A percentile compares a stretch with the other conserved stretches of the same genome.
Evolutionary conservation across 2,329 filamentous ascomycete genomes (phyloP).

Genomic region (Rhinocladiella similis): DNA sequence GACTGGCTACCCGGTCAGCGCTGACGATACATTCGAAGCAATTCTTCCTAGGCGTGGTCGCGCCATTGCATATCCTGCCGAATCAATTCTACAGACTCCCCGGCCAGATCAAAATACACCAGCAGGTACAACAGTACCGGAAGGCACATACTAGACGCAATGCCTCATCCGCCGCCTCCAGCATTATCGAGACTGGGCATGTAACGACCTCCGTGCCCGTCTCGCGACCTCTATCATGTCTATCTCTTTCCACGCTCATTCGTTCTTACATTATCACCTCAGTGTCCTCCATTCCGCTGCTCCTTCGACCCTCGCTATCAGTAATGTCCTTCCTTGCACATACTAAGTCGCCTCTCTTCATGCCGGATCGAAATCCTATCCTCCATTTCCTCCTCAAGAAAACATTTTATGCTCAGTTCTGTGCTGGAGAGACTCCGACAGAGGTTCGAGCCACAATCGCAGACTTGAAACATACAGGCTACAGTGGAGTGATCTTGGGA

Average conservation of each 20-base stretch:
- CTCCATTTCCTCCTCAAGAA: slow-evolving; percentile 71
- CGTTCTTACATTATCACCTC: slow-evolving; percentile 30
- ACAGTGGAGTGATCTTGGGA: slow-evolving; percentile 78
- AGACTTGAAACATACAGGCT: slow-evolving; percentile 71
- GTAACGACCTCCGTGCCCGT: slow-evolving; percentile 6
- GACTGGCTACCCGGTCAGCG: neutral
- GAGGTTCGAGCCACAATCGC: slow-evolving; percentile 69
- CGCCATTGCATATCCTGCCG: neutral
- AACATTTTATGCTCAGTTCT: slow-evolving; percentile 90
- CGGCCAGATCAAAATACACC: neutral
- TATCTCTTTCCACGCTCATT: slow-evolving; percentile 25
- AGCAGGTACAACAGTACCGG: slow-evolving; percentile 13
- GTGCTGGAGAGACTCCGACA: slow-evolving; percentile 70
- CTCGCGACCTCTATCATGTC: slow-evolving; percentile 24
- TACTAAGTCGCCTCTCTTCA: slow-evolving; percentile 65
- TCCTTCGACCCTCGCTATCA: slow-evolving; percentile 69
- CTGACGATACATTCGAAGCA: slow-evolving; percentile 3
- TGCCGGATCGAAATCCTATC: slow-evolving; percentile 73
- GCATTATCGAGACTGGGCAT: neutral
- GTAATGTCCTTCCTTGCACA: slow-evolving; percentile 70
- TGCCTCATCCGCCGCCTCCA: slow-evolving; percentile 22
- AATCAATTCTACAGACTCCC: neutral
- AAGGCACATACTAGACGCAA: slow-evolving; percentile 22
- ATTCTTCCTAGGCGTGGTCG: neutral
- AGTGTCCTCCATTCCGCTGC: slow-evolving; percentile 39